These are phyloP conservation scores for Aspergillus transmontanensis DNA, from an alignment of 2,329 filamentous ascomycete species.

Conservation along the genomic window DNA sequence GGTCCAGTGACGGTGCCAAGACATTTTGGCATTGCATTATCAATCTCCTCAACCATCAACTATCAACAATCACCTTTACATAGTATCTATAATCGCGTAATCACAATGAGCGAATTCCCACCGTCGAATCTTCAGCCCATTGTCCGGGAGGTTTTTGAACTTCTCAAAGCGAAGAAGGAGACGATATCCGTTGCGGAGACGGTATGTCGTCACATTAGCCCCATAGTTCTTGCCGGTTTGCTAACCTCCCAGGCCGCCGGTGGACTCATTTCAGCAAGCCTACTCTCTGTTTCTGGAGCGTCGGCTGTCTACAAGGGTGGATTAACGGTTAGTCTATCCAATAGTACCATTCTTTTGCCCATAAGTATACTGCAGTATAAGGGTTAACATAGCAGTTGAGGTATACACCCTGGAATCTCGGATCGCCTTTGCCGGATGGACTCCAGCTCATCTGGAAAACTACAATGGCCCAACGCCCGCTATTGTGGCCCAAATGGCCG, in stretches of 20 bases:
- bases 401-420: slow-evolving; percentile 63
- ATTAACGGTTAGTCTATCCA: slow-evolving; percentile 48
- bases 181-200: slow-evolving; percentile 66
- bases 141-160: slow-evolving; percentile 52
- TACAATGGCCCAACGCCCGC: slow-evolving; percentile 64
- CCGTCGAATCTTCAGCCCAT: slow-evolving; percentile 44
- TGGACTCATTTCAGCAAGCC: slow-evolving; percentile 61
- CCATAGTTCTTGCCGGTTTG: not conserved
- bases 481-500: slow-evolving; percentile 59
- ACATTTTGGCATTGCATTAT: not conserved
- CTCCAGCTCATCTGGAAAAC: slow-evolving; percentile 50
- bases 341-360: not conserved
- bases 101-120: slow-evolving; percentile 33
- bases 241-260: slow-evolving; percentile 55
- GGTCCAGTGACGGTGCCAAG: slow-evolving; percentile 1
- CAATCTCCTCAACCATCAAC: not conserved
- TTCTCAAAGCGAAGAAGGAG: slow-evolving; percentile 59
- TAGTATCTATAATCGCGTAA: not conserved
- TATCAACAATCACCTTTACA: not conserved
- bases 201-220: slow-evolving; percentile 33
- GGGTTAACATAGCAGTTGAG: slow-evolving; percentile 8
- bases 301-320: slow-evolving; percentile 63
- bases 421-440: slow-evolving; percentile 64
- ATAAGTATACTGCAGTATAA: not conserved
- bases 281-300: slow-evolving; percentile 62